phyloP scores from a whole-genome alignment of 2,329 filamentous ascomycete genomes.

The Colletotrichum zoysiae region DNA sequence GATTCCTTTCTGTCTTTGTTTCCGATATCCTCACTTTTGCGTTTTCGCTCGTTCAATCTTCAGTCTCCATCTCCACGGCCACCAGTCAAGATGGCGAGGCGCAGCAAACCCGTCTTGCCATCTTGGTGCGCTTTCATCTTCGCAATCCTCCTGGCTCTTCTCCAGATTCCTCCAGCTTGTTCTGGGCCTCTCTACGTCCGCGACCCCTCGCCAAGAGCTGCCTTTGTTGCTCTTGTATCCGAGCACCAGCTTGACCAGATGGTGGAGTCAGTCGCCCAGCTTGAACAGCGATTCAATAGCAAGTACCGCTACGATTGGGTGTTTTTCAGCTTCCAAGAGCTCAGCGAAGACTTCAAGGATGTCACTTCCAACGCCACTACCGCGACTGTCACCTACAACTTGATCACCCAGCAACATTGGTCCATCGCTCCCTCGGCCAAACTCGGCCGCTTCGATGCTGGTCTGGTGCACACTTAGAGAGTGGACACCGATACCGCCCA shows the following conservation, averaged over 20 bases:
- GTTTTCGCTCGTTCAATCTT: no score
- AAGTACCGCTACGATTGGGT: conserved; percentile 91
- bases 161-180: neutral
- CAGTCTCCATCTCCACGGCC: neutral
- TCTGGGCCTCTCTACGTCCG: conserved; percentile 23
- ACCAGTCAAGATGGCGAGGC: conserved; percentile 18
- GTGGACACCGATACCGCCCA: conserved; percentile 72
- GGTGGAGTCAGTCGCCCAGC: conserved; percentile 76
- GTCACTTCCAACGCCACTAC: conserved; percentile 76
- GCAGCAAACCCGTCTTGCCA: neutral
- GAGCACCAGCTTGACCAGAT: conserved; percentile 78
- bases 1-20: neutral
- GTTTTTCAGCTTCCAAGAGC: conserved; percentile 86
- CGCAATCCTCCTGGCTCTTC: neutral
- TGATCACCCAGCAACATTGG: conserved; percentile 83
- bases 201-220: conserved; percentile 49
- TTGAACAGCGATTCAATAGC: conserved; percentile 73
- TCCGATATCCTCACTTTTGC: neutral
- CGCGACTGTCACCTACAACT: conserved; percentile 78
- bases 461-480: conserved; percentile 71
- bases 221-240: conserved; percentile 76
- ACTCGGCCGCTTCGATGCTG: conserved; percentile 72
- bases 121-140: neutral
- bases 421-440: conserved; percentile 80
- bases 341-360: conserved; percentile 81